Percentiles rank a stretch among this genome's conserved stretches.
These are phyloP conservation scores for Mycena floridula DNA, from an alignment of 768 basidiomycete species.

Conservation along the genomic window DNA sequence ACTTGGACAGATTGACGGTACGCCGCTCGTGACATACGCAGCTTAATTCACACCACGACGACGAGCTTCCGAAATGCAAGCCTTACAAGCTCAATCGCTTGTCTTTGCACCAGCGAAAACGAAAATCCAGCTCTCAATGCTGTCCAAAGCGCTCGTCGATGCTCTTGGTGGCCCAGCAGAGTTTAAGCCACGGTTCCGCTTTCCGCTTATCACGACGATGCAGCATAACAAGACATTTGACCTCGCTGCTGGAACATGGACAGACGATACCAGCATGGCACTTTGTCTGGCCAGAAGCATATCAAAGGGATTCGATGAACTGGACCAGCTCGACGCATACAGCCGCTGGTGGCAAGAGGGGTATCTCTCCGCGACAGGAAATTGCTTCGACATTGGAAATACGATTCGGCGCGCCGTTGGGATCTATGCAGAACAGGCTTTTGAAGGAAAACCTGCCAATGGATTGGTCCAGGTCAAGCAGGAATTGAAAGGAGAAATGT, in stretches of 20 bases:
- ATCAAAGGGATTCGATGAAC: slow-evolving; percentile 26
- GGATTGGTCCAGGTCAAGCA: slow-evolving; percentile 23
- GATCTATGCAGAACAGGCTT: slow-evolving; percentile 16
- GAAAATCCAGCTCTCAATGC: slow-evolving; percentile 33
- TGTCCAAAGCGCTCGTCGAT: slow-evolving; percentile 36
- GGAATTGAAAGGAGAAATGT: slow-evolving; percentile 19
- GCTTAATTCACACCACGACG: too few species aligned
- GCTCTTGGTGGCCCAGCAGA: slow-evolving; percentile 41
- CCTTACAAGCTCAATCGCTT: slow-evolving; percentile 20
- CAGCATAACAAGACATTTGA: slow-evolving; percentile 30
- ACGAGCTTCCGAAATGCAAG: too few species aligned
- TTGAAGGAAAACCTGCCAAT: slow-evolving; percentile 9
- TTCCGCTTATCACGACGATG: slow-evolving; percentile 22
- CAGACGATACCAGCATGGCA: slow-evolving; percentile 43
- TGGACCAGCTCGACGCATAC: slow-evolving; percentile 29
- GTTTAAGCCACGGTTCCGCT: slow-evolving; percentile 31
- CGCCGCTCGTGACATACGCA: too few species aligned
- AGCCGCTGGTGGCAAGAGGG: slow-evolving; percentile 25
- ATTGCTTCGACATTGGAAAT: slow-evolving; percentile 35
- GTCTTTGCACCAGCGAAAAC: slow-evolving; percentile 20
- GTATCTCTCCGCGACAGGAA: slow-evolving; percentile 25
- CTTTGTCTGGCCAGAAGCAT: slow-evolving; percentile 38
- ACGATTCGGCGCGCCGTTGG: slow-evolving; percentile 27
- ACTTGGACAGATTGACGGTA: too few species aligned
- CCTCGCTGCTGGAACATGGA: slow-evolving; percentile 35